phyloP scores from a whole-genome alignment of 208 protist genomes.

The Trypanosoma avium region DNA sequence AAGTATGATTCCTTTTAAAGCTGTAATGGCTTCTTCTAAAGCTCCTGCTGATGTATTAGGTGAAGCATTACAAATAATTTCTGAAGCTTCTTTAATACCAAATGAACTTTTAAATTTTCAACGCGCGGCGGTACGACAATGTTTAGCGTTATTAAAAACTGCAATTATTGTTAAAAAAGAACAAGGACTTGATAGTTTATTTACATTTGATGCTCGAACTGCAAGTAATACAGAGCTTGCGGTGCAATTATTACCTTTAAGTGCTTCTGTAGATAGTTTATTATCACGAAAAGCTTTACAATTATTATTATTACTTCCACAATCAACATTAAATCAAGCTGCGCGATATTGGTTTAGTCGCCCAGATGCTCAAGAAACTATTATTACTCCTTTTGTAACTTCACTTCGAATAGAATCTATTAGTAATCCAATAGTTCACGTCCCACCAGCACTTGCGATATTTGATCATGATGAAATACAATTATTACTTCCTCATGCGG shows the following conservation, averaged over 20 bases:
- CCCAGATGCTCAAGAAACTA: slow-evolving; percentile 28
- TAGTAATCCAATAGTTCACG: slow-evolving; percentile 35
- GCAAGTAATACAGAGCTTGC: slow-evolving; percentile 59
- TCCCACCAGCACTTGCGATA: slow-evolving; percentile 62
- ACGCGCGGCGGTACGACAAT: slow-evolving; percentile 72
- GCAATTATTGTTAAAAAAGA: slow-evolving; percentile 53
- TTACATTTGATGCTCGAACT: slow-evolving; percentile 78
- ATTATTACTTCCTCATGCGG: slow-evolving; percentile 16
- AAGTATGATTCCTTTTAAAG: slow-evolving; percentile 43
- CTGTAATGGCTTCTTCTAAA: slow-evolving; percentile 71
- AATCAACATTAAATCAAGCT: slow-evolving; percentile 49
- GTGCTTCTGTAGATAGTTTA: slow-evolving; percentile 48
- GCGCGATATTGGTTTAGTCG: slow-evolving; percentile 51
- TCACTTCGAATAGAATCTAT: slow-evolving; percentile 21
- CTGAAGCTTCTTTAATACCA: slow-evolving; percentile 37
- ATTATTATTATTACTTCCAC: slow-evolving; percentile 58
- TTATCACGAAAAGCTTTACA: slow-evolving; percentile 60
- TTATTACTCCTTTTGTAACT: slow-evolving; percentile 38
- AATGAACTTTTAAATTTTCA: slow-evolving; percentile 63
- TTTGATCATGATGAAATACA: slow-evolving; percentile 57
- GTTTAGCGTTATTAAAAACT: slow-evolving; percentile 58
- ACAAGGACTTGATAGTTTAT: slow-evolving; percentile 47
- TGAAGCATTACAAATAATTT: slow-evolving; percentile 55
- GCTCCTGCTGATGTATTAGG: slow-evolving; percentile 77
- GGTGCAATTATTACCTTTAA: slow-evolving; percentile 48